Evolutionary conservation across 2,329 filamentous ascomycete genomes (phyloP).

Genomic region (Lachnellula occidentalis): DNA sequence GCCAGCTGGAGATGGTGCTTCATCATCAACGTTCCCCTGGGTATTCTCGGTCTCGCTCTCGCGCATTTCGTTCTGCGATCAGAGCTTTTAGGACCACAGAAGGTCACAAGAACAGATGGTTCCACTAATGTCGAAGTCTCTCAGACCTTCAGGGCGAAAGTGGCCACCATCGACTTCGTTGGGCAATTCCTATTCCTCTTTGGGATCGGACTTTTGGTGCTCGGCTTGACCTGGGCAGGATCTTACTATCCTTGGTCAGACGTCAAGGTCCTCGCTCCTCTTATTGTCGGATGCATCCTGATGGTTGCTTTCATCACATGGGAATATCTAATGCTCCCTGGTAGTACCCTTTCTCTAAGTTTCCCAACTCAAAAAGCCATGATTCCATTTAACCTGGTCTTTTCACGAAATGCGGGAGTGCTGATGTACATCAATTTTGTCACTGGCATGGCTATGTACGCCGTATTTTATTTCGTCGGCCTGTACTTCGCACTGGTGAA

Average conservation of each 20-base stretch:
- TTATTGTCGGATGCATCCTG: slow-evolving; percentile 35
- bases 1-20: slow-evolving; percentile 63
- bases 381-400: slow-evolving; percentile 56
- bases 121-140: slow-evolving; percentile 33
- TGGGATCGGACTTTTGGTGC: slow-evolving; percentile 34
- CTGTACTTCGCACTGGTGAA: slow-evolving; percentile 62
- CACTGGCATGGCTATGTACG: slow-evolving; percentile 45
- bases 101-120: slow-evolving; percentile 38
- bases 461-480: slow-evolving; percentile 62
- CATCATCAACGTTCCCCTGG: slow-evolving; percentile 55
- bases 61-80: slow-evolving; percentile 52
- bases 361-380: slow-evolving; percentile 54
- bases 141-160: slow-evolving; percentile 32
- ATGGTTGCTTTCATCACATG: slow-evolving; percentile 37
- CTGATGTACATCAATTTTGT: slow-evolving; percentile 58
- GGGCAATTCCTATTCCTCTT: slow-evolving; percentile 50
- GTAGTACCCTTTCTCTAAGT: slow-evolving; percentile 39
- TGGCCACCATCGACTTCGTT: slow-evolving; percentile 50
- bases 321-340: slow-evolving; percentile 42
- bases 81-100: slow-evolving; percentile 50
- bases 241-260: slow-evolving; percentile 38
- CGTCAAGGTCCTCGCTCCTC: slow-evolving; percentile 34
- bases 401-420: slow-evolving; percentile 52
- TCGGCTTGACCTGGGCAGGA: slow-evolving; percentile 42
- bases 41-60: slow-evolving; percentile 44